A percentile compares a stretch with the other conserved stretches of the same genome.
These are phyloP conservation scores for Phenoliferia sp. DNA, from an alignment of 1,284 basidiomycete species.

Conservation along the genomic window DNA sequence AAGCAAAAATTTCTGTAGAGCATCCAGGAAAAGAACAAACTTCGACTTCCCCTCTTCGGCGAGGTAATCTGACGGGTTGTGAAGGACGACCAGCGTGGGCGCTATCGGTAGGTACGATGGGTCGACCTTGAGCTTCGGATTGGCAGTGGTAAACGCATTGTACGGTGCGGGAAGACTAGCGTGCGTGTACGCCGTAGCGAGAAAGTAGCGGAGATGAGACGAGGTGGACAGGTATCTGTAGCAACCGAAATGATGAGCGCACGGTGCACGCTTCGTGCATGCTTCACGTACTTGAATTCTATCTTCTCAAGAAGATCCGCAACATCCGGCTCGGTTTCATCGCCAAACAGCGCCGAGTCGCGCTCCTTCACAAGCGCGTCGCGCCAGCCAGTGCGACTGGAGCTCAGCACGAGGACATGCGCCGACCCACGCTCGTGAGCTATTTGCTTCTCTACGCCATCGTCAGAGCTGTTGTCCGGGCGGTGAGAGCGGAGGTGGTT, in stretches of 20 bases:
- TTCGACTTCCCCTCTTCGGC: slow-evolving; percentile 1
- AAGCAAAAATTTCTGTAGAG: neutral
- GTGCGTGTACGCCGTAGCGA: slow-evolving; percentile 13
- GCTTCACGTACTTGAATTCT: slow-evolving; percentile 16
- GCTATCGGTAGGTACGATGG: slow-evolving; percentile 16
- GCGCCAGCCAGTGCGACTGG: slow-evolving; percentile 1
- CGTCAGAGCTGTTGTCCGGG: neutral
- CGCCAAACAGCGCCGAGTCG: slow-evolving; percentile 16
- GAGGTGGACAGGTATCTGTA: slow-evolving; percentile 20
- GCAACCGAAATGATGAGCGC: neutral
- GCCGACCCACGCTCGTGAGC: neutral
- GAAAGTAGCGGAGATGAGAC: slow-evolving; percentile 26
- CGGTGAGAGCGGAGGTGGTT: slow-evolving; percentile 8
- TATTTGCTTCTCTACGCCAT: neutral
- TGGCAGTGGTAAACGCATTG: neutral
- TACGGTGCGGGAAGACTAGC: neutral
- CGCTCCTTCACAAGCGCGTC: slow-evolving; percentile 6
- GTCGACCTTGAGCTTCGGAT: neutral
- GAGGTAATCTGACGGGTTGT: slow-evolving; percentile 17
- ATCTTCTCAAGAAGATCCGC: slow-evolving; percentile 5
- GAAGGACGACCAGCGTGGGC: slow-evolving; percentile 24
- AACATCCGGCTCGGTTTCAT: neutral
- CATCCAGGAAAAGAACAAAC: neutral
- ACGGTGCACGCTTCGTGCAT: neutral
- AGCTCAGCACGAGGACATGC: slow-evolving; percentile 18